Conservation (phyloP, 345 rosid genomes). For the Lumnitzera racemosa region DNA sequence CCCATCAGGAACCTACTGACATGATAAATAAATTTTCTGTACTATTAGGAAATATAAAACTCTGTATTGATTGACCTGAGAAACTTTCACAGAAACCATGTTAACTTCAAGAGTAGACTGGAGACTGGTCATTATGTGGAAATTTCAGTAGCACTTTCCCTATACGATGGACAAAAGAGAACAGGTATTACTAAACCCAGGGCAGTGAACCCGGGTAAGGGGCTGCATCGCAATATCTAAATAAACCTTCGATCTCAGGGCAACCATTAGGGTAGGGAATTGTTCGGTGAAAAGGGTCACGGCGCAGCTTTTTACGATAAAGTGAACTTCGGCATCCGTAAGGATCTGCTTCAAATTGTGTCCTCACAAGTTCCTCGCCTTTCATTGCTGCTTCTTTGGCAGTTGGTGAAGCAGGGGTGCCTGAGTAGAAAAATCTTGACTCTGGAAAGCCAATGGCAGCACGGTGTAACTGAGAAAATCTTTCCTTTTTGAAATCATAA, state of each 20-base stretch:
- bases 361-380: conserved; percentile 75
- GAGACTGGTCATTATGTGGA: too few species aligned
- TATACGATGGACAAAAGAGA: too few species aligned
- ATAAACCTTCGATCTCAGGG: conserved; percentile 73
- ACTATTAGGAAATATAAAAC: too few species aligned
- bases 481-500: conserved; percentile 83
- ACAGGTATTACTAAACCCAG: conserved; percentile 29
- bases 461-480: conserved; percentile 77
- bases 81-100: too few species aligned
- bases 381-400: conserved; percentile 67
- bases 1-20: too few species aligned
- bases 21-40: too few species aligned
- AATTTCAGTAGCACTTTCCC: too few species aligned
- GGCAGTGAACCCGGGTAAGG: conserved; percentile 80
- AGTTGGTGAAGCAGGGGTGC: conserved; percentile 57
- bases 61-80: too few species aligned
- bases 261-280: conserved; percentile 91
- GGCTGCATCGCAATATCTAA: conserved; percentile 66
- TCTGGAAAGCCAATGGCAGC: conserved; percentile 77
- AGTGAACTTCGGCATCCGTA: conserved; percentile 79
- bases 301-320: conserved; percentile 71
- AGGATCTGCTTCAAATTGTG: conserved; percentile 84
- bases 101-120: too few species aligned
- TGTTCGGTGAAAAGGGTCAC: conserved; percentile 89
- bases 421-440: conserved; percentile 59